These are phyloP conservation scores for Telfairia occidentalis DNA, from an alignment of 331 rosid genomes.

Conservation along the genomic window DNA sequence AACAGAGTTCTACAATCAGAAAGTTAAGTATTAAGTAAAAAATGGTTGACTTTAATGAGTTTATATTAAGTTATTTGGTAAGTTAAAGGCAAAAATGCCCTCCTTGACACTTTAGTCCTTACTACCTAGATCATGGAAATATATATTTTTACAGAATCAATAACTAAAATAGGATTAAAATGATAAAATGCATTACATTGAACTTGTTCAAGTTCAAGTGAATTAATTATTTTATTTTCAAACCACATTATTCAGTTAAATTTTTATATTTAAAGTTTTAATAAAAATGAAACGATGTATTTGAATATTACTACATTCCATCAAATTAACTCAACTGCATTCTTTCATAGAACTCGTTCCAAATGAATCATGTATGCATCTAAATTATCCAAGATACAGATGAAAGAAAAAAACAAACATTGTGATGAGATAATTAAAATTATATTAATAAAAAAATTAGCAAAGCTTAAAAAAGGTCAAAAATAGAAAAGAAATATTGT, in stretches of 20 bases:
- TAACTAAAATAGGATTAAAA: neutral
- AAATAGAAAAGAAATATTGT: neutral
- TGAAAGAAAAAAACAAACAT: neutral
- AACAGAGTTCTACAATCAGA: neutral
- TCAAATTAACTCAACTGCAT: neutral
- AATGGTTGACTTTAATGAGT: neutral
- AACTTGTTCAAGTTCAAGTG: neutral
- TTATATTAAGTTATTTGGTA: neutral
- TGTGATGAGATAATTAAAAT: neutral
- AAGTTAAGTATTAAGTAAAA: neutral
- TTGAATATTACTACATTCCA: neutral
- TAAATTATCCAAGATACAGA: neutral
- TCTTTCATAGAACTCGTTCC: neutral
- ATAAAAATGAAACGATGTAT: neutral
- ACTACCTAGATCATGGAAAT: neutral
- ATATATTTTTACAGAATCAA: neutral
- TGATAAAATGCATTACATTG: neutral
- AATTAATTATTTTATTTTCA: neutral
- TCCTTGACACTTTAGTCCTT: neutral
- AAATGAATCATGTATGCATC: neutral
- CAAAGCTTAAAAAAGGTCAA: neutral
- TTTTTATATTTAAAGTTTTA: neutral
- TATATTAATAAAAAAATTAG: neutral
- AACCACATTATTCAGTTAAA: neutral
- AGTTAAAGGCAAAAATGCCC: neutral